phyloP scores from a whole-genome alignment of 768 basidiomycete genomes.

The Rhodotorula toruloides region DNA sequence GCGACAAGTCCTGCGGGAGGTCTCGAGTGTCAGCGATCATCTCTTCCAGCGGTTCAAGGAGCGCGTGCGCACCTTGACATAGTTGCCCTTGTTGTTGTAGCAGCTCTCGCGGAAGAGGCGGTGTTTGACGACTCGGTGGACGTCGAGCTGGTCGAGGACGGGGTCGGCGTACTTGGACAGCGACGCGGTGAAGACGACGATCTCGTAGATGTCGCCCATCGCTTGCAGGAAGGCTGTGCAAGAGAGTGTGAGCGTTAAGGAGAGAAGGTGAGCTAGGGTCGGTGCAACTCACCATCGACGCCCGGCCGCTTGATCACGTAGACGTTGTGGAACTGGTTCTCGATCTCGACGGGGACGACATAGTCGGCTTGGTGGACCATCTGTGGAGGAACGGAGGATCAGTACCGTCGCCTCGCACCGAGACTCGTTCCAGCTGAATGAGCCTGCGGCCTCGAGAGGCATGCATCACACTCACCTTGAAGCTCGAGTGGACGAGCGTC shows the following conservation, averaged over 20 bases:
- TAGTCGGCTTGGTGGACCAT: conserved; percentile 92
- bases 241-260: neutral
- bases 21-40: neutral
- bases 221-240: conserved; percentile 69
- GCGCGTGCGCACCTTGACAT: conserved; percentile 82
- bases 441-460: no score
- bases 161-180: conserved; percentile 99
- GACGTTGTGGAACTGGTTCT: conserved; percentile 96
- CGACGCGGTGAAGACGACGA: conserved; percentile 97
- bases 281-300: conserved; percentile 59
- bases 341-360: conserved; percentile 97
- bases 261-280: neutral
- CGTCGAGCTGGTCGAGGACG: conserved; percentile 92
- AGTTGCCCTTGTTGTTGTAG: conserved; percentile 98
- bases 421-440: no score
- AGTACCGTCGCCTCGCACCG: no score
- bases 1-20: conserved; percentile 75
- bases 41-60: neutral
- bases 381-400: conserved; percentile 49
- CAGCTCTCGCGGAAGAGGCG: conserved; percentile 95
- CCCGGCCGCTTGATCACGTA: conserved; percentile 99
- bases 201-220: conserved; percentile 98
- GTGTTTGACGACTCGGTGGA: conserved; percentile 85
- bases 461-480: conserved; percentile 81
- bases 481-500: conserved; percentile 92